phyloP scores from a whole-genome alignment of 225 moss, liverwort and hornwort species.

The Physcomitrellopsis africana region DNA sequence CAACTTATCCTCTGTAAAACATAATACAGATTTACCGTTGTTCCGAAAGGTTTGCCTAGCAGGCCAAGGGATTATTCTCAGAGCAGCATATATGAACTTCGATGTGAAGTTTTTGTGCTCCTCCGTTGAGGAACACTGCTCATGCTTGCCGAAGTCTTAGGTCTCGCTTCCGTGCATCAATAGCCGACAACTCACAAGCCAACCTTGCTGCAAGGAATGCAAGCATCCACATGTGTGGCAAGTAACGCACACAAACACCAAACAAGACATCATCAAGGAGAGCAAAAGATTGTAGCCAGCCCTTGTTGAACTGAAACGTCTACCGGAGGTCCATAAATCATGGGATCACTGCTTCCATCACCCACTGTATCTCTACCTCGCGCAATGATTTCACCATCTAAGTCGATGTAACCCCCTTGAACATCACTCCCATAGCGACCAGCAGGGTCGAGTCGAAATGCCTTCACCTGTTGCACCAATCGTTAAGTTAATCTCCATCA shows the following conservation, averaged over 20 bases:
- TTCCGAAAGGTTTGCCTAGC: too few relatives aligned
- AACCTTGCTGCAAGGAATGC: too few relatives aligned
- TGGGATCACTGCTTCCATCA: constrained; percentile 77
- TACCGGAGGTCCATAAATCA: constrained; percentile 81
- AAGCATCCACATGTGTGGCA: too few relatives aligned
- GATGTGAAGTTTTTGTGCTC: too few relatives aligned
- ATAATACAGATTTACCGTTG: too few relatives aligned
- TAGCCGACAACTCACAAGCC: too few relatives aligned
- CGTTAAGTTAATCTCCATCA: neutral
- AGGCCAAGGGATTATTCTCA: too few relatives aligned
- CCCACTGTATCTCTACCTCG: constrained; percentile 73
- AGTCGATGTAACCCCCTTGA: constrained; percentile 85
- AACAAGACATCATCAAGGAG: constrained; percentile 39
- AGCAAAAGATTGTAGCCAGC: constrained; percentile 81
- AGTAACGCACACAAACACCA: neutral
- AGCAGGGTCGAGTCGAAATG: constrained; percentile 78
- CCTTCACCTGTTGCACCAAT: constrained; percentile 64
- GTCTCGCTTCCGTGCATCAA: too few relatives aligned
- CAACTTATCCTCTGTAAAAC: too few relatives aligned
- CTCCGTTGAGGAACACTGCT: too few relatives aligned
- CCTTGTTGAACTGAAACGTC: constrained; percentile 78
- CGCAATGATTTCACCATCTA: constrained; percentile 88
- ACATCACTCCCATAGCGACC: constrained; percentile 63
- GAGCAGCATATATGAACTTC: too few relatives aligned
- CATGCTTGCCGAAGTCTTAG: too few relatives aligned